Percentiles rank a stretch among this genome's conserved stretches.
Conservation (phyloP, 805 yeast genomes). For the Teunomyces stri region DNA sequence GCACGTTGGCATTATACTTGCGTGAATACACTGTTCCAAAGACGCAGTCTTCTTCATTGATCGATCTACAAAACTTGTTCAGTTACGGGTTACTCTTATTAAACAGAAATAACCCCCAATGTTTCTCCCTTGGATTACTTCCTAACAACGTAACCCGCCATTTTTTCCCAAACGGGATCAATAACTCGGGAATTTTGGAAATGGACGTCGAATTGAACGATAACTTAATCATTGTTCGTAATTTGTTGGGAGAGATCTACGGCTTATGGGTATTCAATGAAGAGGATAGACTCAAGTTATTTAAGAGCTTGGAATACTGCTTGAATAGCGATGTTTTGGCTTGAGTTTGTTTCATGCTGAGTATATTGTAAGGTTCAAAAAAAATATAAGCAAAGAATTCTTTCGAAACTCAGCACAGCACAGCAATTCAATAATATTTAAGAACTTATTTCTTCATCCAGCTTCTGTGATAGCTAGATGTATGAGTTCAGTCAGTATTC, state of each 20-base stretch:
- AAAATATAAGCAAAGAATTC: too few species aligned
- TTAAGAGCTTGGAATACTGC: conserved; percentile 43
- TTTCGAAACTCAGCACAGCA: too few species aligned
- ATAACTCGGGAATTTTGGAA: conserved; percentile 33
- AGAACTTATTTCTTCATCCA: too few species aligned
- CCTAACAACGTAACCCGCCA: conserved; percentile 51
- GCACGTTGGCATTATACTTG: conserved; percentile 64
- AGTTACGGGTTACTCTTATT: conserved; percentile 69
- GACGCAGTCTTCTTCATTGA: conserved; percentile 13
- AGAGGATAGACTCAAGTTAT: conserved; percentile 60
- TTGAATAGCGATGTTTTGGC: conserved; percentile 28
- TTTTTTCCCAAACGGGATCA: conserved; percentile 36
- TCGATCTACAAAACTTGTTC: conserved; percentile 45
- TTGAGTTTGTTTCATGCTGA: background rate
- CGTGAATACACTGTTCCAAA: conserved; percentile 37
- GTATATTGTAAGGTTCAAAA: too few species aligned
- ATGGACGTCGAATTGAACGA: conserved; percentile 69
- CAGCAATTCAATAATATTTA: too few species aligned
- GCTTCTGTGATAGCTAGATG: too few species aligned
- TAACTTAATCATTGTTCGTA: conserved; percentile 67
- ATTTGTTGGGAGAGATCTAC: conserved; percentile 64
- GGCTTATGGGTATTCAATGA: conserved; percentile 79
- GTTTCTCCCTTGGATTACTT: conserved; percentile 67
- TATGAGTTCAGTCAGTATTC: too few species aligned
- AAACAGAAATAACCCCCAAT: conserved; percentile 65